Percentiles rank a stretch among this genome's conserved stretches.
phyloP scores from a whole-genome alignment of 2,329 filamentous ascomycete genomes.

The Cladophialophora exuberans region DNA sequence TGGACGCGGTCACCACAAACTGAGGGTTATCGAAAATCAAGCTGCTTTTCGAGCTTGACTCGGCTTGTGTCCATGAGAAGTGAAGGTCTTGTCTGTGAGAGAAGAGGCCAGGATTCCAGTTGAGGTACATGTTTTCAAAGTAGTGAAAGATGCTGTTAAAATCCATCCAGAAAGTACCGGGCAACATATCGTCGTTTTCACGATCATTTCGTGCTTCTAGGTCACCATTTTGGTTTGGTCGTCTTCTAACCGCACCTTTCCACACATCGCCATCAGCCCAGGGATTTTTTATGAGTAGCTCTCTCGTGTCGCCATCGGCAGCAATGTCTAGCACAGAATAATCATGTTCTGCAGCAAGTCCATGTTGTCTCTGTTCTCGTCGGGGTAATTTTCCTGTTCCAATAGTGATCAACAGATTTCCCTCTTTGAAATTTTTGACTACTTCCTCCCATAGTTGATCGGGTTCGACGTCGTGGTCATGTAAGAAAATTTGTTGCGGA shows the following conservation, averaged over 20 bases:
- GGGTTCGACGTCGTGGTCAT: constrained; percentile 79
- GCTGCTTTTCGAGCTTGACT: constrained; percentile 29
- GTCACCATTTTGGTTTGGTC: constrained; percentile 28
- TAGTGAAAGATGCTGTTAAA: constrained; percentile 85
- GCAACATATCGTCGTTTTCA: constrained; percentile 38
- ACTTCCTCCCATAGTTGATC: constrained; percentile 78
- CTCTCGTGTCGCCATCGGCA: constrained; percentile 63
- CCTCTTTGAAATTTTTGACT: constrained; percentile 71
- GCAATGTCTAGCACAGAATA: constrained; percentile 86
- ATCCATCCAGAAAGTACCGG: constrained; percentile 92
- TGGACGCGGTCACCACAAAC: constrained; percentile 57
- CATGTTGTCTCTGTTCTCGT: constrained; percentile 77
- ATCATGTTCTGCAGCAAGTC: constrained; percentile 87
- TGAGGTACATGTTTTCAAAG: constrained; percentile 94
- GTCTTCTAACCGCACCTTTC: constrained; percentile 33
- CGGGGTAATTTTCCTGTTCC: constrained; percentile 82
- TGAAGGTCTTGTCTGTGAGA: constrained; percentile 82
- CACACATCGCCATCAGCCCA: constrained; percentile 73
- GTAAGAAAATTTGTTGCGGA: constrained; percentile 90
- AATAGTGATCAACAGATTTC: constrained; percentile 84
- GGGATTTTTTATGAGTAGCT: constrained; percentile 89
- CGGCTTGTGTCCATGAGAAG: constrained; percentile 77
- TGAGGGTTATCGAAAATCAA: constrained; percentile 64
- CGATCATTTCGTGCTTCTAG: constrained; percentile 5
- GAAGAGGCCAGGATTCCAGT: constrained; percentile 93